Conservation (phyloP, 352 stramenopile genomes). For the Elongisporangium undulatum region DNA sequence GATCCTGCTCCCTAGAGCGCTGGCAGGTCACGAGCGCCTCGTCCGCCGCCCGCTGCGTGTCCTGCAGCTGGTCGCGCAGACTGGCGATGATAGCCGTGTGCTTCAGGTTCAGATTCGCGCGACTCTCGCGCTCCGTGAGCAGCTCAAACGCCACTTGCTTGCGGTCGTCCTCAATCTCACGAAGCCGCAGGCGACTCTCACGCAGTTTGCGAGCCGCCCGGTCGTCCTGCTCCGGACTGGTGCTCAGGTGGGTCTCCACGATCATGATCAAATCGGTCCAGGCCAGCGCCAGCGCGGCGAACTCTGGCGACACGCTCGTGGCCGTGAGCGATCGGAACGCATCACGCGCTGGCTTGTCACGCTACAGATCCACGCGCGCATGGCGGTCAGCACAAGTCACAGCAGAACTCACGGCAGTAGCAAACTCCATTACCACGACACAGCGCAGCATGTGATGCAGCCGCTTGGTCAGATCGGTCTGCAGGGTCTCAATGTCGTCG, state of each 20-base stretch:
- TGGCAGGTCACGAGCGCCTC: constrained; percentile 29
- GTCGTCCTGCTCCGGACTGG: constrained; percentile 59
- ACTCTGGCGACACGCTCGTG: constrained; percentile 29
- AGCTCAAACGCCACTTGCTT: constrained; percentile 64
- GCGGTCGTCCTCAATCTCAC: constrained; percentile 57
- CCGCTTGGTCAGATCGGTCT: constrained; percentile 18
- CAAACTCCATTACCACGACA: constrained; percentile 15
- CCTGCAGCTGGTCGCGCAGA: constrained; percentile 41
- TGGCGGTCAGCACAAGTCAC: no score
- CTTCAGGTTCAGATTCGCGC: constrained; percentile 18
- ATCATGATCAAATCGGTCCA: constrained; percentile 40
- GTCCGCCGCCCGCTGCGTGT: constrained; percentile 28
- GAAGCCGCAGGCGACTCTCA: constrained; percentile 49
- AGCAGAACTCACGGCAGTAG: not conserved
- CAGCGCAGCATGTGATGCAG: constrained; percentile 19
- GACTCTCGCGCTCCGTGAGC: constrained; percentile 24
- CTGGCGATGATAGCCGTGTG: constrained; percentile 24
- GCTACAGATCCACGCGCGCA: not conserved
- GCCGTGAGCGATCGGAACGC: constrained; percentile 31
- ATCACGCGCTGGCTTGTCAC: constrained; percentile 31
- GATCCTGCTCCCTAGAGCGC: constrained; percentile 40
- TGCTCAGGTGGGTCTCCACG: constrained; percentile 30
- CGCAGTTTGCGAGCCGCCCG: constrained; percentile 18
- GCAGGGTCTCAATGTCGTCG: not conserved
- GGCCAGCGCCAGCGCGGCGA: constrained; percentile 25